These are phyloP conservation scores for Neurospora sp. DNA, from an alignment of 495 filamentous ascomycete genomes.

Conservation along the genomic window DNA sequence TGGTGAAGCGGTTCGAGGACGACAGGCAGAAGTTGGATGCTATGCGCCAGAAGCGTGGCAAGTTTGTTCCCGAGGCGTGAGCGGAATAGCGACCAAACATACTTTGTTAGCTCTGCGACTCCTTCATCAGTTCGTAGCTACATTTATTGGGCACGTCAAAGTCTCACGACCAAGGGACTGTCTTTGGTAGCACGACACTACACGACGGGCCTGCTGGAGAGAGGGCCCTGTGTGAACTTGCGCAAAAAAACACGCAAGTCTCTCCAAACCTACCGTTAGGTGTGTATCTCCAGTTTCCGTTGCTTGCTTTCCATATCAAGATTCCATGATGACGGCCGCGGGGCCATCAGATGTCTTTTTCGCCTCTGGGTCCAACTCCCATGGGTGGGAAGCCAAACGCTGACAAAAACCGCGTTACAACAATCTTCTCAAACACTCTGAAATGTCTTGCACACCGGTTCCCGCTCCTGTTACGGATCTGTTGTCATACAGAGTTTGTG, in stretches of 20 bases:
- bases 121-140: not conserved
- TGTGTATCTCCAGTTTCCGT: constrained; percentile 1
- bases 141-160: not conserved
- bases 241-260: not conserved
- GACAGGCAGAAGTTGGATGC: constrained; percentile 51
- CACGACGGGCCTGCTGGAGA: not conserved
- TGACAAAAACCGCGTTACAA: constrained; percentile 39
- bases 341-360: constrained; percentile 38
- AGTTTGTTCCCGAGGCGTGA: constrained; percentile 44
- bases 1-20: constrained; percentile 56
- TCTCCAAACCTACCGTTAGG: not conserved
- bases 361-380: constrained; percentile 15
- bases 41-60: constrained; percentile 51
- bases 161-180: not conserved
- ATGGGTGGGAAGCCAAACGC: constrained; percentile 18
- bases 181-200: not conserved
- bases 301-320: constrained; percentile 1
- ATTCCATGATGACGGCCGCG: constrained; percentile 43
- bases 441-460: constrained; percentile 6
- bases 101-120: not conserved
- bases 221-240: not conserved
- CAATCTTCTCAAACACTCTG: constrained; percentile 45
- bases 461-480: not conserved
- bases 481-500: not conserved
- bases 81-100: not conserved